These are phyloP conservation scores for Eruca vesicaria DNA, from an alignment of 441 rosid species.

Conservation along the genomic window DNA sequence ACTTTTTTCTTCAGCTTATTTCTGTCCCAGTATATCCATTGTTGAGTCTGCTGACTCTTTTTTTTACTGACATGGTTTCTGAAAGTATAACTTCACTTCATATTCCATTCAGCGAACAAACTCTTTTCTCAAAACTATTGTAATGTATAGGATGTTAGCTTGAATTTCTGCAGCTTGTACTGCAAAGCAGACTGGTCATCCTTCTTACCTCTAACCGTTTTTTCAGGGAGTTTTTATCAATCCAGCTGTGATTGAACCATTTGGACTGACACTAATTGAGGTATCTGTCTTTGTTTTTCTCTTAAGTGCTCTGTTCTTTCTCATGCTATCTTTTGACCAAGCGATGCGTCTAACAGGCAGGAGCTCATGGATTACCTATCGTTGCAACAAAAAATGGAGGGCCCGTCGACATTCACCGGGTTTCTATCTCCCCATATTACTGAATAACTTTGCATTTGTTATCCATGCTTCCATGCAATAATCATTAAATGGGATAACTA, in stretches of 20 bases:
- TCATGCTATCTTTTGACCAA: not conserved
- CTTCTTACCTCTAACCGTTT: slow-evolving; percentile 3
- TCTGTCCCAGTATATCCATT: not conserved
- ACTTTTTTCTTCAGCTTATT: not conserved
- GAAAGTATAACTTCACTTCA: not conserved
- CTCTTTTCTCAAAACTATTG: not conserved
- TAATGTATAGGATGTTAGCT: slow-evolving; percentile 1
- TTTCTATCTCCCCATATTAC: slow-evolving; percentile 16
- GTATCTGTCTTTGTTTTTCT: slow-evolving; percentile 36
- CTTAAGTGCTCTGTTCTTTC: not conserved
- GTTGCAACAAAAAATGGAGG: slow-evolving; percentile 95
- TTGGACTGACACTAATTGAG: slow-evolving; percentile 89
- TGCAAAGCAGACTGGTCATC: not conserved
- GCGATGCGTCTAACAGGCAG: slow-evolving; percentile 57
- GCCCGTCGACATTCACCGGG: slow-evolving; percentile 87
- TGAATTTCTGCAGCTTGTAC: not conserved
- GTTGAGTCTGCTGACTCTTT: not conserved
- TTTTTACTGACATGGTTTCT: not conserved
- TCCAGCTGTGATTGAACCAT: slow-evolving; percentile 91
- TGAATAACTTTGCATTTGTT: slow-evolving; percentile 2
- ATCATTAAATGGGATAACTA: slow-evolving; percentile 10
- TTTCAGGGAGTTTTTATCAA: slow-evolving; percentile 82
- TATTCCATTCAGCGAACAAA: not conserved
- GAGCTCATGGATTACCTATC: slow-evolving; percentile 82
- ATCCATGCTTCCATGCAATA: not conserved